phyloP scores from a whole-genome alignment of 192 early-diverging fungal species.

The Physocladia obscura region DNA sequence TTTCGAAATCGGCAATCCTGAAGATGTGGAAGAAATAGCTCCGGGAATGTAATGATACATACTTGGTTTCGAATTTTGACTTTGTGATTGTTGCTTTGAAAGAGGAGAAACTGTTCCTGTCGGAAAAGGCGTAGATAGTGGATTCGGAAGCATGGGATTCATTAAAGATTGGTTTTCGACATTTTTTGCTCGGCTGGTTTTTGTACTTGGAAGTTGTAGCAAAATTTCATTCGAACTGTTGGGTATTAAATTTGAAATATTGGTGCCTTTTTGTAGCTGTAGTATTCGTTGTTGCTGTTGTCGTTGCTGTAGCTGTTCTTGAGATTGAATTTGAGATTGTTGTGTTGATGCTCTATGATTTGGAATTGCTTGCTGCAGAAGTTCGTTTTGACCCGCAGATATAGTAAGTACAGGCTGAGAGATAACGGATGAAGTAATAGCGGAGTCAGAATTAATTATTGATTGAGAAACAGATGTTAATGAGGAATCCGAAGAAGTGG shows the following conservation, averaged over 20 bases:
- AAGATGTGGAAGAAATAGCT: not conserved
- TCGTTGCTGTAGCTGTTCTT: not conserved
- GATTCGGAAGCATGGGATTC: conserved; percentile 10
- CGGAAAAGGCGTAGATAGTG: conserved; percentile 3
- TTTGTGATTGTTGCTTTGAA: not conserved
- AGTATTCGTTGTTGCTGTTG: not conserved
- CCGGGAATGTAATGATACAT: not conserved
- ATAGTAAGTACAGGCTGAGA: too few relatives aligned
- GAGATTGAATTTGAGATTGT: too few relatives aligned
- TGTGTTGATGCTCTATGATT: too few relatives aligned
- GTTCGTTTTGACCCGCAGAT: too few relatives aligned
- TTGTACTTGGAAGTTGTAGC: too few relatives aligned
- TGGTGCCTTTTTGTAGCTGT: not conserved
- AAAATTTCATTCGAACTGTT: too few relatives aligned
- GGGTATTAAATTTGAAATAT: not conserved
- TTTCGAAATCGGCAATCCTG: not conserved
- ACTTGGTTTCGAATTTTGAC: not conserved
- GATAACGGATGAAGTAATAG: too few relatives aligned
- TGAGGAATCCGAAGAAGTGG: too few relatives aligned
- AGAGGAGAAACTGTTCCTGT: not conserved
- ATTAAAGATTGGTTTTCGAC: not conserved
- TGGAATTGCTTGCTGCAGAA: too few relatives aligned
- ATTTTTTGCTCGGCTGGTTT: too few relatives aligned
- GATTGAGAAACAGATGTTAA: not conserved
- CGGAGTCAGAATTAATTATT: not conserved